Evolutionary conservation across 1,284 basidiomycete genomes (phyloP).

Genomic region (Moesziomyces globuligerus): DNA sequence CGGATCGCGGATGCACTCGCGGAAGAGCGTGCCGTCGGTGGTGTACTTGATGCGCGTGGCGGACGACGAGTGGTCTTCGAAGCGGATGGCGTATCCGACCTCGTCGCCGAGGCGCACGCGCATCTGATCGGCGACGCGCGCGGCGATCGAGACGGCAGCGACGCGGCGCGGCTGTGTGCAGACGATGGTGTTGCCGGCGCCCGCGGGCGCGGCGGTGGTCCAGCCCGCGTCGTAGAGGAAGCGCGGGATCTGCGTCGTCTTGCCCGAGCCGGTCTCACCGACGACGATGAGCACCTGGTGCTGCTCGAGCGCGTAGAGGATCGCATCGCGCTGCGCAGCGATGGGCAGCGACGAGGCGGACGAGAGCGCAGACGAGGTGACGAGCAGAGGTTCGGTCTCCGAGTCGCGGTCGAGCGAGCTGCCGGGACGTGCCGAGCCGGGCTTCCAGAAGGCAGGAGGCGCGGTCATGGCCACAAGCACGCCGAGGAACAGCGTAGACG

Average conservation of each 20-base stretch:
- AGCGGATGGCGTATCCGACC: slow-evolving; percentile 71
- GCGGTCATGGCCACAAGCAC: not conserved
- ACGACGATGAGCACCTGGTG: slow-evolving; percentile 82
- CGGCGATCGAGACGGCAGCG: slow-evolving; percentile 67
- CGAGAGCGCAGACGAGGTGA: slow-evolving; percentile 1
- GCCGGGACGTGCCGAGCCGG: slow-evolving; percentile 55
- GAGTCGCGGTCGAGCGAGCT: slow-evolving; percentile 29
- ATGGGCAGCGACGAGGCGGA: slow-evolving; percentile 75
- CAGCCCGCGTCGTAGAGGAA: slow-evolving; percentile 84
- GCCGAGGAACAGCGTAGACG: no score
- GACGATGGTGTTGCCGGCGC: slow-evolving; percentile 56
- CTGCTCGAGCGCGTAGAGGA: slow-evolving; percentile 85
- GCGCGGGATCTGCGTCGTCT: slow-evolving; percentile 79
- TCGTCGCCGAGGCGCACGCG: slow-evolving; percentile 78
- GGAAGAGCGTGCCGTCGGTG: slow-evolving; percentile 59
- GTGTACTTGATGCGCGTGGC: slow-evolving; percentile 66
- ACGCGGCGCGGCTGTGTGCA: slow-evolving; percentile 67
- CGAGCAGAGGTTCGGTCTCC: slow-evolving; percentile 1
- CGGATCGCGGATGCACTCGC: slow-evolving; percentile 60
- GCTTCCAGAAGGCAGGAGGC: slow-evolving; percentile 61
- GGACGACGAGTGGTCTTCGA: slow-evolving; percentile 66
- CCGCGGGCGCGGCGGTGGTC: slow-evolving; percentile 48
- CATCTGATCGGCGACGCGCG: slow-evolving; percentile 67
- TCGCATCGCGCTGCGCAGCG: slow-evolving; percentile 81
- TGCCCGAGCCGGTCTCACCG: slow-evolving; percentile 59